A percentile compares a stretch with the other conserved stretches of the same genome.
phyloP scores from a whole-genome alignment of 768 basidiomycete species.

The Serendipita indica region DNA sequence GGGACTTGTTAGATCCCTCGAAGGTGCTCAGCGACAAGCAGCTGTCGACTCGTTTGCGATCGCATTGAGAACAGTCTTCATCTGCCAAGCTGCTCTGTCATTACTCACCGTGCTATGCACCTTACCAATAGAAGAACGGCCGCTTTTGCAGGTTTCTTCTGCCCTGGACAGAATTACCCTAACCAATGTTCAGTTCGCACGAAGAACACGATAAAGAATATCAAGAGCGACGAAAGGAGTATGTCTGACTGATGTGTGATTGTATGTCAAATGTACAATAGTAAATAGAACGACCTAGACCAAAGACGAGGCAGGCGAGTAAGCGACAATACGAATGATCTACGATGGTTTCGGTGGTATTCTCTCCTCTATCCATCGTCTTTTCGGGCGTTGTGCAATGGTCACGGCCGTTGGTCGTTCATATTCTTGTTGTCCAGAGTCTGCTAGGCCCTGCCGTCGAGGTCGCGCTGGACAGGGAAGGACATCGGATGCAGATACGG shows the following conservation, averaged over 20 bases:
- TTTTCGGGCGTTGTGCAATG: constrained; percentile 18
- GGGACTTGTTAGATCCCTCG: constrained; percentile 50
- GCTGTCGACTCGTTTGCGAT: constrained; percentile 67
- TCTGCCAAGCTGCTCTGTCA: constrained; percentile 57
- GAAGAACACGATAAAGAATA: neutral
- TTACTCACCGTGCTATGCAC: constrained; percentile 51
- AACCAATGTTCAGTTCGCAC: neutral
- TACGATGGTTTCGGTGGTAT: constrained; percentile 15
- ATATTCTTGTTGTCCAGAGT: constrained; percentile 21
- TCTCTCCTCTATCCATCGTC: constrained; percentile 74
- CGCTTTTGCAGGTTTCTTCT: constrained; percentile 16
- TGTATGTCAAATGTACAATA: too few relatives aligned
- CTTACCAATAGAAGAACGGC: constrained; percentile 40
- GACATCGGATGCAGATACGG: constrained; percentile 65
- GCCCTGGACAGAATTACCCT: too few relatives aligned
- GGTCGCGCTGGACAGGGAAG: constrained; percentile 67
- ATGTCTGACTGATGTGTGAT: too few relatives aligned
- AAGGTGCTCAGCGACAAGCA: constrained; percentile 37
- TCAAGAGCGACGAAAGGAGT: too few relatives aligned
- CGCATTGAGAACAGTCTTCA: constrained; percentile 69
- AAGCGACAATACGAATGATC: neutral
- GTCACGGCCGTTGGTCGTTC: constrained; percentile 8
- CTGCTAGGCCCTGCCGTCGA: constrained; percentile 42
- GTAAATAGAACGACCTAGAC: too few relatives aligned
- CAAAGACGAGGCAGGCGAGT: neutral